A percentile compares a stretch with the other conserved stretches of the same genome.
phyloP scores from a whole-genome alignment of 208 protist genomes.

The Plasmodiophora brassicae region DNA sequence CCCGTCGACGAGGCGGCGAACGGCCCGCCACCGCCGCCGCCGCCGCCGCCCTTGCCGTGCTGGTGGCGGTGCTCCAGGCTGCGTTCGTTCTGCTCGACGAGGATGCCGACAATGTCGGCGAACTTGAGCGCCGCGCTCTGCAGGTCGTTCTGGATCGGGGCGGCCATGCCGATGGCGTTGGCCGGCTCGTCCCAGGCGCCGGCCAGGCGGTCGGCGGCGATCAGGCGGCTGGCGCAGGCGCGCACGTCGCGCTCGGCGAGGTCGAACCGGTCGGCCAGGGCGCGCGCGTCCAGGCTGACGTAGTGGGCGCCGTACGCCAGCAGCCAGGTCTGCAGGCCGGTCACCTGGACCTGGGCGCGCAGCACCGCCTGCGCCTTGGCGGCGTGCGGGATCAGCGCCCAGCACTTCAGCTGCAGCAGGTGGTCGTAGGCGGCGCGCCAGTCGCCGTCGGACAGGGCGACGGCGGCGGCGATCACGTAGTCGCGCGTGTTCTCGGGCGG shows the following conservation, averaged over 20 bases:
- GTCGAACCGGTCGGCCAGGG: constrained; percentile 60
- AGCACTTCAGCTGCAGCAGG: constrained; percentile 58
- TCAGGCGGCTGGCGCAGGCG: constrained; percentile 66
- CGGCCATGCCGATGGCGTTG: constrained; percentile 61
- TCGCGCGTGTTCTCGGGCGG: constrained; percentile 75
- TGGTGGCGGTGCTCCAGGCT: constrained; percentile 11
- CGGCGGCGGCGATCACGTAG: constrained; percentile 63
- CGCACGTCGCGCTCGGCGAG: constrained; percentile 50
- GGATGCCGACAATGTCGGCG: constrained; percentile 61
- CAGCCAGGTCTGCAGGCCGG: constrained; percentile 70
- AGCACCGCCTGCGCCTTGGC: constrained; percentile 52
- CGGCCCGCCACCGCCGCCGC: background rate
- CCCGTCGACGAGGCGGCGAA: background rate
- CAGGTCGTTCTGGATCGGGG: constrained; percentile 56
- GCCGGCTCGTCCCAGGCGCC: constrained; percentile 66
- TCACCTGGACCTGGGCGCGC: constrained; percentile 60
- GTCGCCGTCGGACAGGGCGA: constrained; percentile 58
- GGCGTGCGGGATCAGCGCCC: constrained; percentile 59
- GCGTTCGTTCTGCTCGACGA: constrained; percentile 31
- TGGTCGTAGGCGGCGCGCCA: constrained; percentile 56
- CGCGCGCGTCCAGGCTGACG: constrained; percentile 54
- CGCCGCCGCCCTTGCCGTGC: background rate
- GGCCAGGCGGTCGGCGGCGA: constrained; percentile 60
- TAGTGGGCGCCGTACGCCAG: constrained; percentile 63
- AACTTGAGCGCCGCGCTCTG: constrained; percentile 66